Conservation (phyloP, 2,329 filamentous ascomycete species). For the Dendrostoma leiphaemia region DNA sequence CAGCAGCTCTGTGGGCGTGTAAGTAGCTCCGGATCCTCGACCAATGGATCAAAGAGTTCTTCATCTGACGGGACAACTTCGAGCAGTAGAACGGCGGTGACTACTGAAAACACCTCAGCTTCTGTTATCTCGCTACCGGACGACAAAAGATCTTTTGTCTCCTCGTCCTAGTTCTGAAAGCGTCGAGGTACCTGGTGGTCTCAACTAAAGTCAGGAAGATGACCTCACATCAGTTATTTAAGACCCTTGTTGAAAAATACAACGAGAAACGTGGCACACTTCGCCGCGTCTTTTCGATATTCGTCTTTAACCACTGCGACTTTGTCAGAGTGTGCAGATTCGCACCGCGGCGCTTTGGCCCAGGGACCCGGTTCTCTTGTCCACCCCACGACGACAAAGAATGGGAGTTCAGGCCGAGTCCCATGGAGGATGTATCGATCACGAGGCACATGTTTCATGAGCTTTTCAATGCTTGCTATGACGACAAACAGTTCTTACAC, state of each 20-base stretch:
- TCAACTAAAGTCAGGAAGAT: background rate
- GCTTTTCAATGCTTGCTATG: conserved; percentile 7
- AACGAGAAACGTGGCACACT: background rate
- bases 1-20: background rate
- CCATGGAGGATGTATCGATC: conserved; percentile 1
- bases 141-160: background rate
- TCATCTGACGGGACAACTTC: background rate
- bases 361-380: background rate
- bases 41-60: background rate
- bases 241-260: background rate
- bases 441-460: conserved; percentile 11
- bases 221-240: background rate
- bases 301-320: conserved; percentile 6
- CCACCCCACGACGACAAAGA: conserved; percentile 5
- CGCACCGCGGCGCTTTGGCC: background rate
- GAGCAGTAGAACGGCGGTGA: background rate
- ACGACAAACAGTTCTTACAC: background rate
- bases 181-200: background rate
- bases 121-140: background rate
- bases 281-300: conserved; percentile 3
- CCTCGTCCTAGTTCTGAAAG: background rate
- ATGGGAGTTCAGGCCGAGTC: background rate
- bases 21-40: no score
- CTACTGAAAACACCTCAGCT: background rate
- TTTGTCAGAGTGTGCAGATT: conserved; percentile 8